Evolutionary conservation across 805 yeast species (phyloP).

Genomic region (Nakazawaea ernobii): DNA sequence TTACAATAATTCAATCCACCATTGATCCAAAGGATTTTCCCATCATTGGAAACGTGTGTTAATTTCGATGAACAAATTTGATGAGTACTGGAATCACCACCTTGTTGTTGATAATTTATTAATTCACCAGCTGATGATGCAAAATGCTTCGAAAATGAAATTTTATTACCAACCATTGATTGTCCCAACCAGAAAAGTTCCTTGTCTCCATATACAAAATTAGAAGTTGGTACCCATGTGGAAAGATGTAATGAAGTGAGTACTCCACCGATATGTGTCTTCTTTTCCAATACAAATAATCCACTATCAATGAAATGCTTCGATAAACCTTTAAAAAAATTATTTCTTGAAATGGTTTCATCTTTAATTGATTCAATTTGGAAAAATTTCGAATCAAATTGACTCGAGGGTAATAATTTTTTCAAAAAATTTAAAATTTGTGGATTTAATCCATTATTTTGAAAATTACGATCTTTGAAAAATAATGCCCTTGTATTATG

Average conservation of each 20-base stretch:
- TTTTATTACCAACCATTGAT: constrained; percentile 43
- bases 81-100: constrained; percentile 11
- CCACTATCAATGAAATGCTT: constrained; percentile 46
- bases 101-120: not conserved
- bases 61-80: constrained; percentile 35
- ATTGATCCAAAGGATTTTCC: constrained; percentile 33
- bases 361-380: constrained; percentile 24
- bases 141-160: constrained; percentile 15
- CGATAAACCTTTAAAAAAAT: constrained; percentile 35
- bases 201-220: constrained; percentile 64
- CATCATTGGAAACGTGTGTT: constrained; percentile 31
- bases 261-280: constrained; percentile 42
- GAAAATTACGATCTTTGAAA: constrained; percentile 41
- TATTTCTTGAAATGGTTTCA: constrained; percentile 20
- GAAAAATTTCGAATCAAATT: constrained; percentile 34
- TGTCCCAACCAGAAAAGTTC: constrained; percentile 74
- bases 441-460: constrained; percentile 14
- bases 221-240: constrained; percentile 32
- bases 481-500: constrained; percentile 33
- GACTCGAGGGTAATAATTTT: constrained; percentile 38
- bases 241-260: constrained; percentile 36
- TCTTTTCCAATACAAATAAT: constrained; percentile 38
- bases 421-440: constrained; percentile 37
- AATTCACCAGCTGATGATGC: constrained; percentile 18
- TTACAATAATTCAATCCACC: constrained; percentile 31